These are phyloP conservation scores for Cyclotella kingstonii DNA, from an alignment of 108 stramenopile genomes.

Conservation along the genomic window DNA sequence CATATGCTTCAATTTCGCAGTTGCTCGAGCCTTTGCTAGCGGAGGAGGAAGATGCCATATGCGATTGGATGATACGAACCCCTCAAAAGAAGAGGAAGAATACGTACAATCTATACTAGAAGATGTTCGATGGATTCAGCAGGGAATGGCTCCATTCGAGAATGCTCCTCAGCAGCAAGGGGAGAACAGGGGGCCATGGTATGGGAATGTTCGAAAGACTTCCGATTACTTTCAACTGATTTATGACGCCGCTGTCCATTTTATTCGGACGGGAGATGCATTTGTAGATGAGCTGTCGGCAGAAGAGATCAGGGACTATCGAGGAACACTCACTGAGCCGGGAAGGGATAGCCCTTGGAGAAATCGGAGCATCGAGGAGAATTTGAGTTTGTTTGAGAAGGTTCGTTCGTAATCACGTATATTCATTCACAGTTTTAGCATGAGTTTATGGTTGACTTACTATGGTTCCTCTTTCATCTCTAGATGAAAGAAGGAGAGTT, in stretches of 20 bases:
- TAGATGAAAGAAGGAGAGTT: conserved; percentile 73
- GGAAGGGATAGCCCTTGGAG: conserved; percentile 84
- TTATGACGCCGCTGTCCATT: conserved; percentile 74
- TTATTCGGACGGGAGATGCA: conserved; percentile 80
- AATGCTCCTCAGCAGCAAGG: conserved; percentile 5
- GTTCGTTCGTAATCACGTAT: conserved; percentile 37
- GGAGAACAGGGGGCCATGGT: conserved; percentile 59
- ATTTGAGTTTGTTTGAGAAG: conserved; percentile 69
- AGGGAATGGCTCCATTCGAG: conserved; percentile 43
- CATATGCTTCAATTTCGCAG: conserved; percentile 83
- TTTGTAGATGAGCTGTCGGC: conserved; percentile 82
- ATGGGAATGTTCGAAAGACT: conserved; percentile 69
- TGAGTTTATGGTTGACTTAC: too few species aligned
- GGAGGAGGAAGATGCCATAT: conserved; percentile 76
- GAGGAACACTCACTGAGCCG: conserved; percentile 81
- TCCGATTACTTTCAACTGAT: conserved; percentile 84
- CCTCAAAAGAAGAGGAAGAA: conserved; percentile 82
- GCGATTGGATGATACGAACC: conserved; percentile 93
- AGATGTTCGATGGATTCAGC: conserved; percentile 87
- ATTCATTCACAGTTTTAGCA: neutral
- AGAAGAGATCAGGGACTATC: conserved; percentile 89
- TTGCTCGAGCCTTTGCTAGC: conserved; percentile 67
- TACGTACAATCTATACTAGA: conserved; percentile 86
- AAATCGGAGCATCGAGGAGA: conserved; percentile 65
- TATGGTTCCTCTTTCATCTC: too few species aligned